These are phyloP conservation scores for Stylosanthes scabra DNA, from an alignment of 331 rosid genomes.

Conservation along the genomic window DNA sequence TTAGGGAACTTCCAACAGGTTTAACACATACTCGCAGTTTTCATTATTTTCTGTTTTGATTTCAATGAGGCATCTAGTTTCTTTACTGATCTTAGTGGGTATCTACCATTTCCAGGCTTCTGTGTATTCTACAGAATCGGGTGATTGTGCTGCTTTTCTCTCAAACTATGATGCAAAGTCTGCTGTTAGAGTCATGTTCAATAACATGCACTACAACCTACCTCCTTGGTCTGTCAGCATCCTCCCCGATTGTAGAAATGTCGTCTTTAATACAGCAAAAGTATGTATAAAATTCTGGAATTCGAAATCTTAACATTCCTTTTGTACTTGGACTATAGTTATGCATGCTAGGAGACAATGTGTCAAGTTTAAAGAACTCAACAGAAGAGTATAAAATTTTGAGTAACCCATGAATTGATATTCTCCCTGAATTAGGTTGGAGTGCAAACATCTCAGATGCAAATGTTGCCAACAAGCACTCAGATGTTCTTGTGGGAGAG, in stretches of 20 bases:
- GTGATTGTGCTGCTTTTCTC: conserved; percentile 93
- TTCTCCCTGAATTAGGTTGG: conserved; percentile 65
- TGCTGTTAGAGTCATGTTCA: conserved; percentile 81
- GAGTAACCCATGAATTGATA: conserved; percentile 24
- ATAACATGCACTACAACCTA: conserved; percentile 91
- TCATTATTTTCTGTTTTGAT: not conserved
- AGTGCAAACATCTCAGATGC: conserved; percentile 91
- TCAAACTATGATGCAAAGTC: conserved; percentile 79
- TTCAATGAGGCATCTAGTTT: conserved; percentile 21
- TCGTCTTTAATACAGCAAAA: conserved; percentile 91
- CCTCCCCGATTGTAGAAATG: conserved; percentile 96
- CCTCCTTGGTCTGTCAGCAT: conserved; percentile 99
- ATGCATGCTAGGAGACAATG: conserved; percentile 18
- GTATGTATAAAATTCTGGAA: conserved; percentile 42
- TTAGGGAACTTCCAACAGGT: conserved; percentile 93
- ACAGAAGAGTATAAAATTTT: conserved; percentile 16
- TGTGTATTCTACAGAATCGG: conserved; percentile 80
- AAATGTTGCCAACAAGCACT: conserved; percentile 79
- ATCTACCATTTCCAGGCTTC: conserved; percentile 66
- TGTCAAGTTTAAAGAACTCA: conserved; percentile 16
- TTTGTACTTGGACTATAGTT: conserved; percentile 24
- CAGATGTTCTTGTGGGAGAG: conserved; percentile 81
- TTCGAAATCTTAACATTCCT: conserved; percentile 16
- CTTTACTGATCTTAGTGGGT: conserved; percentile 39
- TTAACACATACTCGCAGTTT: conserved; percentile 22